Conservation (phyloP, 495 filamentous ascomycete genomes). For the Penicillium salamii region DNA sequence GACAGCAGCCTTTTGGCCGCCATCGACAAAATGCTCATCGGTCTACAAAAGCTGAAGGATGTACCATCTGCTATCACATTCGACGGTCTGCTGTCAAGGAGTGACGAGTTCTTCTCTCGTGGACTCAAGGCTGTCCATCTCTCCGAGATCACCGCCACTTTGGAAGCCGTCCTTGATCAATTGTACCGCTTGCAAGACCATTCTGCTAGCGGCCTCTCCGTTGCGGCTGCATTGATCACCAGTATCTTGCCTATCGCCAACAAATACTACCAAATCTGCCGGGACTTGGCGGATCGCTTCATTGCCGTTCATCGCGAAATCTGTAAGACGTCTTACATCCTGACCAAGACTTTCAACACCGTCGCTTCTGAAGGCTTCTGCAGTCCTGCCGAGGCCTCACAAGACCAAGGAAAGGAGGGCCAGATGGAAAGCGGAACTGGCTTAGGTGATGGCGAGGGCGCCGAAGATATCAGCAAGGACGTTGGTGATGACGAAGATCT, state of each 20-base stretch:
- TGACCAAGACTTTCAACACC: slow-evolving; percentile 71
- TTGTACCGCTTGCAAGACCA: slow-evolving; percentile 48
- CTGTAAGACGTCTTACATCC: slow-evolving; percentile 69
- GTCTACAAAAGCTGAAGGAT: slow-evolving; percentile 67
- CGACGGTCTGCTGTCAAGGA: slow-evolving; percentile 58
- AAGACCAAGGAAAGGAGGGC: slow-evolving; percentile 62
- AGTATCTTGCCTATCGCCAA: slow-evolving; percentile 69
- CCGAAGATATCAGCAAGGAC: slow-evolving; percentile 96
- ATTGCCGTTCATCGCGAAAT: slow-evolving; percentile 60
- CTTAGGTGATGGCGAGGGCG: slow-evolving; percentile 92
- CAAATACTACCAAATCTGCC: slow-evolving; percentile 64
- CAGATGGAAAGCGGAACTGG: slow-evolving; percentile 91
- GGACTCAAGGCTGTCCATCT: slow-evolving; percentile 58
- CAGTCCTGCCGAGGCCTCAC: slow-evolving; percentile 73
- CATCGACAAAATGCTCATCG: slow-evolving; percentile 67
- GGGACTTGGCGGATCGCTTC: slow-evolving; percentile 49
- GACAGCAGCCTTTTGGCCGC: slow-evolving; percentile 55
- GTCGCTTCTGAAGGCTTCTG: slow-evolving; percentile 87
- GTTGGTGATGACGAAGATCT: slow-evolving; percentile 91
- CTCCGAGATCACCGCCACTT: slow-evolving; percentile 47
- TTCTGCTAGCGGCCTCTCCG: slow-evolving; percentile 36
- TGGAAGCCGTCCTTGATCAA: slow-evolving; percentile 48
- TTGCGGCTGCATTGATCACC: slow-evolving; percentile 60
- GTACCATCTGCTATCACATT: slow-evolving; percentile 57
- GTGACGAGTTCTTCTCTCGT: slow-evolving; percentile 54